Percentiles rank a stretch among this genome's conserved stretches.
Conservation (phyloP, 1,139 yeast species). For the Suhomyces coccinellae region DNA sequence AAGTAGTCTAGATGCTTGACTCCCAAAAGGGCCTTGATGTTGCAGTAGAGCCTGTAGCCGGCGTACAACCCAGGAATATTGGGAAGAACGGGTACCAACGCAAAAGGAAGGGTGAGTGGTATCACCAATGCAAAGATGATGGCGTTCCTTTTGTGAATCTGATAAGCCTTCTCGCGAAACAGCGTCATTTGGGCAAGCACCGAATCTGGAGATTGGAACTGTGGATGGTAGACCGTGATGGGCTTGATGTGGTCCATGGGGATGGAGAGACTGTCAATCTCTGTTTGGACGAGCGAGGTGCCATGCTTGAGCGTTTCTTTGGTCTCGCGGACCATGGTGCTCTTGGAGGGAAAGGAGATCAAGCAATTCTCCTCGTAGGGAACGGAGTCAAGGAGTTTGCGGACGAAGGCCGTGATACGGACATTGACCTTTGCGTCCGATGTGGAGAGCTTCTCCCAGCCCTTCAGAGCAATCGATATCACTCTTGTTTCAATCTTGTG, state of each 20-base stretch:
- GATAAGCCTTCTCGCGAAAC: slow-evolving; percentile 29
- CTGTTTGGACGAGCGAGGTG: slow-evolving; percentile 30
- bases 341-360: slow-evolving; percentile 51
- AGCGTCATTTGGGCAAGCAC: slow-evolving; percentile 35
- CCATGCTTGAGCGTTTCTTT: slow-evolving; percentile 18
- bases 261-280: slow-evolving; percentile 31
- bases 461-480: slow-evolving; percentile 38
- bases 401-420: slow-evolving; percentile 37
- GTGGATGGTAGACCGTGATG: slow-evolving; percentile 45
- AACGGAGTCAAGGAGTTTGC: slow-evolving; percentile 40
- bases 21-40: slow-evolving; percentile 76
- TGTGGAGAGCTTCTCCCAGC: slow-evolving; percentile 47
- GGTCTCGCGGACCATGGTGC: slow-evolving; percentile 49
- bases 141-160: slow-evolving; percentile 37
- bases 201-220: slow-evolving; percentile 33
- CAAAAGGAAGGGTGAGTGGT: slow-evolving; percentile 81
- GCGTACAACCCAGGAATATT: slow-evolving; percentile 94
- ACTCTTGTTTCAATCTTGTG: slow-evolving; percentile 41
- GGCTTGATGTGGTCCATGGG: slow-evolving; percentile 38
- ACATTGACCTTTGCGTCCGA: slow-evolving; percentile 42
- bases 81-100: slow-evolving; percentile 82
- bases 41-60: slow-evolving; percentile 80
- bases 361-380: slow-evolving; percentile 56
- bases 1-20: slow-evolving; percentile 65
- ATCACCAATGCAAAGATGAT: slow-evolving; percentile 56